Percentiles rank a stretch among this genome's conserved stretches.
Evolutionary conservation across 495 filamentous ascomycete species (phyloP).

Genomic region (Talaromyces proteolyticus): DNA sequence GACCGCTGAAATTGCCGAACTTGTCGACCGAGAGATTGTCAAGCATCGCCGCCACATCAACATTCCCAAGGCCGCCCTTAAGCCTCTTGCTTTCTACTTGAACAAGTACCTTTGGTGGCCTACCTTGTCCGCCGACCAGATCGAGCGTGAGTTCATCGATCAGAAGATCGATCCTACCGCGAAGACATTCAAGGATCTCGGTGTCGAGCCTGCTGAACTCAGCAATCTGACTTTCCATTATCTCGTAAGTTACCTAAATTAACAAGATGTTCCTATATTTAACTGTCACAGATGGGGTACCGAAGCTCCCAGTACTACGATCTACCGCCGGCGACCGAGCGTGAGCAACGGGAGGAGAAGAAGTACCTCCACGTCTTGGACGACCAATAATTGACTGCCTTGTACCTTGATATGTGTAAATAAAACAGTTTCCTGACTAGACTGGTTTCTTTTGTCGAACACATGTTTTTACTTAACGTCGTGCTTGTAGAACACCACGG

Average conservation of each 20-base stretch:
- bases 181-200: conserved; percentile 94
- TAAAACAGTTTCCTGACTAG: conserved; percentile 6
- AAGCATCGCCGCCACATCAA: conserved; percentile 90
- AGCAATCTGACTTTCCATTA: conserved; percentile 84
- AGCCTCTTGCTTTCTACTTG: conserved; percentile 62
- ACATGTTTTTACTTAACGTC: no score
- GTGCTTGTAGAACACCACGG: no score
- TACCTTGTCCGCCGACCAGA: conserved; percentile 72
- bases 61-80: conserved; percentile 71
- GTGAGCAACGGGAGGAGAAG: conserved; percentile 89
- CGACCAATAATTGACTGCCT: conserved; percentile 54
- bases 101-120: conserved; percentile 88
- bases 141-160: conserved; percentile 92
- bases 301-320: conserved; percentile 81
- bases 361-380: conserved; percentile 94
- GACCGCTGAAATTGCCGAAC: conserved; percentile 73
- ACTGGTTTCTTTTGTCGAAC: conserved; percentile 6
- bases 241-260: conserved; percentile 56
- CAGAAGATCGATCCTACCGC: conserved; percentile 85
- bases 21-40: conserved; percentile 89
- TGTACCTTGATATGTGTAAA: conserved; percentile 7
- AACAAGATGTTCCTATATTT: no score
- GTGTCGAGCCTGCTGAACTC: conserved; percentile 79
- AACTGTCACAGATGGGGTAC: conserved; percentile 62
- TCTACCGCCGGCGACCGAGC: conserved; percentile 87